phyloP scores from a whole-genome alignment of 257 asterid genomes.

The Solanum dulcamara region DNA sequence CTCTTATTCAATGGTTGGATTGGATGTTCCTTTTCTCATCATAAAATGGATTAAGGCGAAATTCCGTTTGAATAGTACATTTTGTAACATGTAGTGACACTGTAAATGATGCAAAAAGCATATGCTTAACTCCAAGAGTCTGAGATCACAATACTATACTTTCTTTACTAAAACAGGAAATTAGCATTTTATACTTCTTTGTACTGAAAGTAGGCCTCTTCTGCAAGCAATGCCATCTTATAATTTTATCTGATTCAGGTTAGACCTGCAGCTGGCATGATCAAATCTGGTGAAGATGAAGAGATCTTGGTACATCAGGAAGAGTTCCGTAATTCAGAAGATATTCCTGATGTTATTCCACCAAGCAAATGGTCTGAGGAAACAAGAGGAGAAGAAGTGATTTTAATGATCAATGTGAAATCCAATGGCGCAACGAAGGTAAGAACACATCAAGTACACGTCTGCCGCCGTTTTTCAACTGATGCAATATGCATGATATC shows the following conservation, averaged over 20 bases:
- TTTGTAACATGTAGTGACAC: not conserved
- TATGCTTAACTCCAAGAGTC: not conserved
- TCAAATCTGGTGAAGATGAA: conserved; percentile 42
- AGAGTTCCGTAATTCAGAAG: conserved; percentile 48
- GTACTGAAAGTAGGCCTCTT: not conserved
- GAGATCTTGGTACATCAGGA: conserved; percentile 56
- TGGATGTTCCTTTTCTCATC: not conserved
- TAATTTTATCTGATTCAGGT: conserved; percentile 33
- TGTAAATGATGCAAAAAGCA: not conserved
- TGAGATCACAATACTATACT: not conserved
- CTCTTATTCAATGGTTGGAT: not conserved
- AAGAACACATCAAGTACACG: conserved; percentile 34
- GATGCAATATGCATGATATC: conserved; percentile 12
- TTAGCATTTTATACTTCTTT: not conserved
- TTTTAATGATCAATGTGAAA: conserved; percentile 41
- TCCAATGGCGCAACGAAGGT: conserved; percentile 42
- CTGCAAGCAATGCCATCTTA: not conserved
- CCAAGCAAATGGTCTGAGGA: conserved; percentile 86
- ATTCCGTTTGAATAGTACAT: not conserved
- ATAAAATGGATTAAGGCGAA: not conserved
- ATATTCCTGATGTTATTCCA: conserved; percentile 47
- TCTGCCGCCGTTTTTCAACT: conserved; percentile 31
- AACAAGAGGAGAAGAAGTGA: conserved; percentile 56
- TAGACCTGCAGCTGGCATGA: conserved; percentile 56
- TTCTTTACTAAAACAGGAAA: not conserved